Evolutionary conservation across 2,329 filamentous ascomycete genomes (phyloP), one percentile per base, ranked within the genome.

Genomic region (Aschersonia sp.): DNA sequence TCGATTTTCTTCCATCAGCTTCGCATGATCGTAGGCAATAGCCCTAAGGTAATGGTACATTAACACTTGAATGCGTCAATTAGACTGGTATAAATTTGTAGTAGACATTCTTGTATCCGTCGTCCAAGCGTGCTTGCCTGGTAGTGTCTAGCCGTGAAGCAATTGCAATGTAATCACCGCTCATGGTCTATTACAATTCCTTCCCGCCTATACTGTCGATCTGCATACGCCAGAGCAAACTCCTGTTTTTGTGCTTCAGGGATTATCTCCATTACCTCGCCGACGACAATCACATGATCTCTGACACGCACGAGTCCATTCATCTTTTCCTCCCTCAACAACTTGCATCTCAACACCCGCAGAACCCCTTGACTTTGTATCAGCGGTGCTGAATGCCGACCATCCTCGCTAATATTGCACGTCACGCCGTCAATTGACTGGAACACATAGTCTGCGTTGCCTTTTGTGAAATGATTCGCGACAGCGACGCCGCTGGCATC

Each of bases 281-380:
- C 73, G 1, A 75, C 62, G 5, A 75, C 71, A 51, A 76, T 69
- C 7, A 73, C 67, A 59, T 75, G 73, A 49, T 76, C 73, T 42
- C 69, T 60, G 6, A 76, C 71, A 42, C 56, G 60, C n/a, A 75
- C 55, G 10, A 76, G 53, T 0, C 72, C 72, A 4, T 53, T 53
- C 5, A 56, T 50, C 0, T 67, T 61, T 42, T 65, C 62, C 30
- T 70, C 68, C 9, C 59, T 57, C 10, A 73, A 47, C 12, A 75
- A 54, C 51, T 52, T 59, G 46, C 71, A 75, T 51, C 61, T 56
- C 41, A 75, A 48, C 29, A 73, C 69, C 53, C 71, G 72, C 55
- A 74, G 54, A n/a, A 81, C 70, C 28, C 78, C 78, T 4, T 68
- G 61, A 0, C 73, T 72, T 7, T 56, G 60, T 45, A 80, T 59